Evolutionary conservation across 2,329 filamentous ascomycete genomes (phyloP).

Genomic region (Beauveria sp.): DNA sequence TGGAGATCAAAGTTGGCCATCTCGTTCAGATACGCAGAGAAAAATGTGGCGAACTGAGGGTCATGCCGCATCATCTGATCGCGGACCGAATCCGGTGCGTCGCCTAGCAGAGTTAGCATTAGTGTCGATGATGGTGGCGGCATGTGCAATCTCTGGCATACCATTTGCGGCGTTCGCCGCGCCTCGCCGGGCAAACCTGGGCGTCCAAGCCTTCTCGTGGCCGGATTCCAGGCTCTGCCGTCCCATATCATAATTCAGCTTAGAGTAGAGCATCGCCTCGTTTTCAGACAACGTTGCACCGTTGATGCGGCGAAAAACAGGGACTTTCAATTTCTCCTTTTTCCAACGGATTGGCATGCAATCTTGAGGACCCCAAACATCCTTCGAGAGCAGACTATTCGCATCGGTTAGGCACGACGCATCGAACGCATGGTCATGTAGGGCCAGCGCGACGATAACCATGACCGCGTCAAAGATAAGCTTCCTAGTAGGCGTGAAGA

Average conservation of each 20-base stretch:
- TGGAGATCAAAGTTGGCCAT: conserved; percentile 23
- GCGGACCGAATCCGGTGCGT: conserved; percentile 19
- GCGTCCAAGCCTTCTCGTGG: conserved; percentile 15
- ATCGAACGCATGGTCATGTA: conserved; percentile 20
- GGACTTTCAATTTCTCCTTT: conserved; percentile 20
- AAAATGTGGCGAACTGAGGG: conserved; percentile 21
- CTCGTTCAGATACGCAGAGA: conserved; percentile 22
- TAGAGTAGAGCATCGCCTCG: conserved; percentile 19
- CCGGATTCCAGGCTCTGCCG: conserved; percentile 19
- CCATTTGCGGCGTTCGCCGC: conserved; percentile 18
- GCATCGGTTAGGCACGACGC: conserved; percentile 17
- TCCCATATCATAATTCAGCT: conserved; percentile 21
- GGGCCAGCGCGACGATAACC: conserved; percentile 19
- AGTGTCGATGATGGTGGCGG: not conserved
- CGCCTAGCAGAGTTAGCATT: conserved; percentile 13
- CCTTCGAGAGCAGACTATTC: conserved; percentile 14
- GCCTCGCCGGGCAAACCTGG: conserved; percentile 15
- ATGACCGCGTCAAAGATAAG: conserved; percentile 21
- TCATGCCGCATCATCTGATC: conserved; percentile 24
- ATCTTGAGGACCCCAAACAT: conserved; percentile 13
- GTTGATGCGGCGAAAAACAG: conserved; percentile 17
- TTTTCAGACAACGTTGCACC: conserved; percentile 12
- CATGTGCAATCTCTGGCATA: conserved; percentile 12
- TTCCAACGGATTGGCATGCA: conserved; percentile 21
- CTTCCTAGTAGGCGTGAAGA: conserved; percentile 19